These are phyloP conservation scores for Erythrobasidium hasegawianum DNA, from an alignment of 1,284 basidiomycete genomes.

Conservation along the genomic window DNA sequence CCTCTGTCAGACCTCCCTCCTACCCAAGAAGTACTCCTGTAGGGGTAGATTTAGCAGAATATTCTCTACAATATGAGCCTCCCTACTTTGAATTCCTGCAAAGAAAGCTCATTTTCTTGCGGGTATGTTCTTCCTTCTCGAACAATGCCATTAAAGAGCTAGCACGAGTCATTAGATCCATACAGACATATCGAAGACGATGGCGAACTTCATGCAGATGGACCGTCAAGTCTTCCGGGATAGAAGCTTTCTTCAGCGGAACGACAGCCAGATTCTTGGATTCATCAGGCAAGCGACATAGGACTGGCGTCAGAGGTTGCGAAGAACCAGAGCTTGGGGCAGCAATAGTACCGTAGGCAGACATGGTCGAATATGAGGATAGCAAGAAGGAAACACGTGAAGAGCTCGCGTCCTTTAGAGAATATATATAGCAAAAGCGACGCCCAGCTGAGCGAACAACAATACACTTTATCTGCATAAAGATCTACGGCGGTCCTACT, in stretches of 20 bases:
- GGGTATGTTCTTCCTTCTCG: constrained; percentile 76
- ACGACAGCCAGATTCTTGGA: constrained; percentile 60
- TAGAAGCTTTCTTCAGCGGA: constrained; percentile 60
- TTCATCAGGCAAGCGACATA: constrained; percentile 60
- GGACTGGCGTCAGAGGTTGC: constrained; percentile 45
- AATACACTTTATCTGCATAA: no score
- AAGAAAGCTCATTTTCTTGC: constrained; percentile 62
- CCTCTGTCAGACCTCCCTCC: constrained; percentile 33
- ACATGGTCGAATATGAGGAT: constrained; percentile 31
- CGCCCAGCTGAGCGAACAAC: no score
- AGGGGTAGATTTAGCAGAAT: constrained; percentile 55
- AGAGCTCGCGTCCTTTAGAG: no score
- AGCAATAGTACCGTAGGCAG: constrained; percentile 40
- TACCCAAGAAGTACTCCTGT: constrained; percentile 68
- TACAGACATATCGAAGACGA: constrained; percentile 42
- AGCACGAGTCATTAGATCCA: constrained; percentile 53
- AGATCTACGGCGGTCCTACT: no score
- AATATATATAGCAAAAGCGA: no score
- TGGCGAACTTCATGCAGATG: constrained; percentile 36
- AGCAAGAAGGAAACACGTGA: neutral
- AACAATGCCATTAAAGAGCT: constrained; percentile 67
- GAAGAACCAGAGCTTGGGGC: constrained; percentile 8
- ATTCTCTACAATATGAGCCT: neutral
- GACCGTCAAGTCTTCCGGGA: constrained; percentile 54
- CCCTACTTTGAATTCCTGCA: constrained; percentile 42